Evolutionary conservation across 768 basidiomycete species (phyloP), one percentile per base, ranked within the genome.

Genomic region (Rhodosporidiobolus odoratus): DNA sequence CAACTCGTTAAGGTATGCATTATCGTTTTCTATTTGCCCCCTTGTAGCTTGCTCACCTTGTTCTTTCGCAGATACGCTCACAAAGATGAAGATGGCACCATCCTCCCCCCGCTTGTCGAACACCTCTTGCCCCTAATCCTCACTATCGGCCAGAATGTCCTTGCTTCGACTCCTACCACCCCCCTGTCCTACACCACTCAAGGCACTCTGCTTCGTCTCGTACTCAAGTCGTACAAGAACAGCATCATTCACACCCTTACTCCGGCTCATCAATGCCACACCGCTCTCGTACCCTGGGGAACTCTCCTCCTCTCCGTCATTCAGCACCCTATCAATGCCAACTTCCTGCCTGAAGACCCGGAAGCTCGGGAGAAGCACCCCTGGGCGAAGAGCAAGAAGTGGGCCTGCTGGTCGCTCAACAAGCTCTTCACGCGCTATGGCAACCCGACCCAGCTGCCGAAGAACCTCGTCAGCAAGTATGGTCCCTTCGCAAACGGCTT

Each of bases 331-430:
- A 16, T 74, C 54, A 35, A 52, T 89, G 0, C 80, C 82, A 86
- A 4, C 84, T 83, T 30, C 84, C 64, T 91, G 0, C 88, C 89
- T 3, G 85, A 84, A 37, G 86, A 89, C 66, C 85, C 86, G 70
- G 89, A 91, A 9, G 88, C 89, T 23, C 82, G 89, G 43, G 90
- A 92, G 81, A 83, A 83, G 57, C 85, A 83, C 56, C 89, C 90
- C 75, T 95, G 92, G 92, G 91, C 91, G 89, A 88, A 88, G 78
- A 85, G 88, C 15, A 94, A 94, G 81, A 95, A 95, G 78, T 94
- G 92, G 92, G 90, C 92, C 1, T 92, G 88, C 77, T 85, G 84
- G n/a, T 86, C 86, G 45, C 82, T 95, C 13, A 89, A 89, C 43
- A 83, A 87, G 32, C 81, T 92, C 23, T 92, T 92, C 84, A 88